Conservation (phyloP, 2,329 filamentous ascomycete genomes). For the Cytospora paraplurivora region DNA sequence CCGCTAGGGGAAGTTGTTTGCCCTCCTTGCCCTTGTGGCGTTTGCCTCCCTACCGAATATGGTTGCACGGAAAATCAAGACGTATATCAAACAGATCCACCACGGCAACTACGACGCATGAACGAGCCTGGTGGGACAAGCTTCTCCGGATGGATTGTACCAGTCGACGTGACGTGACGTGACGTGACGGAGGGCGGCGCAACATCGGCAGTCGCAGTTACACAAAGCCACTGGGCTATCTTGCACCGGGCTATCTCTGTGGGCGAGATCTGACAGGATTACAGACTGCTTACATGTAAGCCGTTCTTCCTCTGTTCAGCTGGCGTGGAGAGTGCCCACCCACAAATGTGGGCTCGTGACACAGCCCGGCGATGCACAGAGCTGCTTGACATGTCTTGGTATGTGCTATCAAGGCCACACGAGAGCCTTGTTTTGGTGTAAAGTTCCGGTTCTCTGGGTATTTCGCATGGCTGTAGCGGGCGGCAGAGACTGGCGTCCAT, state of each 20-base stretch:
- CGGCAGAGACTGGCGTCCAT: conserved; percentile 3
- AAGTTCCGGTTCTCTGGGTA: not conserved
- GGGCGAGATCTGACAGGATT: conserved; percentile 18
- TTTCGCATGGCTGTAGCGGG: not conserved
- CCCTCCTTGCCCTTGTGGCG: not conserved
- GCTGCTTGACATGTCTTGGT: conserved; percentile 25
- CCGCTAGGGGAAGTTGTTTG: not conserved
- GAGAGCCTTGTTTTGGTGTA: conserved; percentile 4
- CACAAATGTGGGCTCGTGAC: conserved; percentile 16
- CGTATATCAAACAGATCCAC: not conserved
- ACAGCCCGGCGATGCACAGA: conserved; percentile 14
- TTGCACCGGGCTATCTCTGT: conserved; percentile 6
- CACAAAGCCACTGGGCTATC: conserved; percentile 22
- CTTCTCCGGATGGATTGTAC: conserved; percentile 12
- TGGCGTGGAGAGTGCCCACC: conserved; percentile 1
- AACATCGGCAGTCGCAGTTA: conserved; percentile 22
- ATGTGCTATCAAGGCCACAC: conserved; percentile 14
- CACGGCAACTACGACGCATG: not conserved
- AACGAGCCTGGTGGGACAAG: not conserved
- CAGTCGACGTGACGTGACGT: not conserved
- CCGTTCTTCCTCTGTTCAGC: conserved; percentile 2
- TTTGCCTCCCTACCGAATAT: not conserved
- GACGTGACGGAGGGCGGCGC: conserved; percentile 8
- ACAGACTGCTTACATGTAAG: conserved; percentile 8
- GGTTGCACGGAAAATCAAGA: not conserved